These are phyloP conservation scores for Sporopachydermia cereana DNA, from an alignment of 1,139 yeast genomes.

Conservation along the genomic window DNA sequence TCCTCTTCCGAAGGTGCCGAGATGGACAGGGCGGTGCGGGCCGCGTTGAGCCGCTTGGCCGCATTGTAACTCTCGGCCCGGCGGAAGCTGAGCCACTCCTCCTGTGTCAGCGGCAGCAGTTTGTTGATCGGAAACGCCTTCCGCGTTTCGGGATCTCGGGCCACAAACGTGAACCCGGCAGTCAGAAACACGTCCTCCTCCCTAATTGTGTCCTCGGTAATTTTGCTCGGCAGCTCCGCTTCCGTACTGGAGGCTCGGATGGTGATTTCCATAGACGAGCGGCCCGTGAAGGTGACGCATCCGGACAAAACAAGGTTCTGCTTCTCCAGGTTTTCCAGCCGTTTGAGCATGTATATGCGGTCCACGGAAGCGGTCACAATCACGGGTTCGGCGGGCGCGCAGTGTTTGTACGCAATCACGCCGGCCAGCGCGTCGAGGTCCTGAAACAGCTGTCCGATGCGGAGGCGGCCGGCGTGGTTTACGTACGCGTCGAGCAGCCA, in stretches of 20 bases:
- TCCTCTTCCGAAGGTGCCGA: slow-evolving; percentile 59
- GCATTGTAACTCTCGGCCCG: slow-evolving; percentile 86
- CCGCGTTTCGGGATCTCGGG: slow-evolving; percentile 84
- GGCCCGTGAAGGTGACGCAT: slow-evolving; percentile 85
- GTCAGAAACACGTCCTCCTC: slow-evolving; percentile 54
- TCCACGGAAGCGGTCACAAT: slow-evolving; percentile 93
- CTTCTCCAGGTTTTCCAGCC: slow-evolving; percentile 65
- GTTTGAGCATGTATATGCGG: slow-evolving; percentile 76
- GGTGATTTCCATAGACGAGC: slow-evolving; percentile 89
- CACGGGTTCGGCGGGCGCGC: slow-evolving; percentile 85
- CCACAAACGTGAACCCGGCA: slow-evolving; percentile 91
- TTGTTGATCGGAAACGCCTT: slow-evolving; percentile 77
- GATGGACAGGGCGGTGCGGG: slow-evolving; percentile 40
- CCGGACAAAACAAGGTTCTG: slow-evolving; percentile 80
- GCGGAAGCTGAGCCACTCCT: slow-evolving; percentile 73
- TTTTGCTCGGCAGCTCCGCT: slow-evolving; percentile 23
- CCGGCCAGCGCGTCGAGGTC: slow-evolving; percentile 88
- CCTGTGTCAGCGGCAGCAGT: slow-evolving; percentile 59
- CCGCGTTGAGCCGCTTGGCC: slow-evolving; percentile 69
- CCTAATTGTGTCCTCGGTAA: slow-evolving; percentile 28
- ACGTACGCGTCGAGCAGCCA: slow-evolving; percentile 81
- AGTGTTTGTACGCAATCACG: slow-evolving; percentile 73
- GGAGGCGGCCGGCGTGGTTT: slow-evolving; percentile 75
- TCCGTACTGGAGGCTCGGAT: slow-evolving; percentile 77
- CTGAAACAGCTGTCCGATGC: slow-evolving; percentile 88